Conservation (phyloP, 768 basidiomycete species). For the Mycena latifolia region DNA sequence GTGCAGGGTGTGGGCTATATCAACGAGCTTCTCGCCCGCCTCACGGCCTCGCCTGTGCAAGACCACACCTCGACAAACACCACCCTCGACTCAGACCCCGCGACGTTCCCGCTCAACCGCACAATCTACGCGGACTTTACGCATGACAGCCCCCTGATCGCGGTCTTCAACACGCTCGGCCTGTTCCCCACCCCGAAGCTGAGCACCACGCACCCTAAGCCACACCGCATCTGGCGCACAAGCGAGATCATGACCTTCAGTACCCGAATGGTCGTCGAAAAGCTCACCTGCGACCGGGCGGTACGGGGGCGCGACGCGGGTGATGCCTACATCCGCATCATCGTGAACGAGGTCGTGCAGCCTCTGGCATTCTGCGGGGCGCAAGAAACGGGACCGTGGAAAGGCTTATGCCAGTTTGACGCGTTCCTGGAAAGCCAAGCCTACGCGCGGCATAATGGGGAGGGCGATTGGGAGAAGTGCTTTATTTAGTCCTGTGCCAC, state of each 20-base stretch:
- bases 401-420: conserved; percentile 75
- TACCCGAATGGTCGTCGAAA: conserved; percentile 80
- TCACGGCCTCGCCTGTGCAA: conserved; percentile 71
- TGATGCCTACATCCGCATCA: conserved; percentile 70
- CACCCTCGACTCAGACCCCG: conserved; percentile 72
- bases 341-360: conserved; percentile 82
- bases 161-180: conserved; percentile 76
- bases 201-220: conserved; percentile 49
- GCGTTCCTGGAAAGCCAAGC: conserved; percentile 78
- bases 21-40: conserved; percentile 87
- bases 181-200: conserved; percentile 55
- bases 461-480: conserved; percentile 80
- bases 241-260: conserved; percentile 81
- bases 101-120: conserved; percentile 79
- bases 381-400: conserved; percentile 35
- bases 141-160: conserved; percentile 88
- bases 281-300: conserved; percentile 59
- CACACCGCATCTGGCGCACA: conserved; percentile 62
- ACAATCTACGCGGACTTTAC: conserved; percentile 84
- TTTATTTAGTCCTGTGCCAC: conserved; percentile 44
- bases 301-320: conserved; percentile 10
- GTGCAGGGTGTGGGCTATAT: conserved; percentile 90
- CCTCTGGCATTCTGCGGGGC: conserved; percentile 72
- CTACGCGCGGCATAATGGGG: conserved; percentile 76
- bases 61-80: conserved; percentile 83